phyloP scores from a whole-genome alignment of 2,329 filamentous ascomycete species.

The Apiospora rasikravindrae region DNA sequence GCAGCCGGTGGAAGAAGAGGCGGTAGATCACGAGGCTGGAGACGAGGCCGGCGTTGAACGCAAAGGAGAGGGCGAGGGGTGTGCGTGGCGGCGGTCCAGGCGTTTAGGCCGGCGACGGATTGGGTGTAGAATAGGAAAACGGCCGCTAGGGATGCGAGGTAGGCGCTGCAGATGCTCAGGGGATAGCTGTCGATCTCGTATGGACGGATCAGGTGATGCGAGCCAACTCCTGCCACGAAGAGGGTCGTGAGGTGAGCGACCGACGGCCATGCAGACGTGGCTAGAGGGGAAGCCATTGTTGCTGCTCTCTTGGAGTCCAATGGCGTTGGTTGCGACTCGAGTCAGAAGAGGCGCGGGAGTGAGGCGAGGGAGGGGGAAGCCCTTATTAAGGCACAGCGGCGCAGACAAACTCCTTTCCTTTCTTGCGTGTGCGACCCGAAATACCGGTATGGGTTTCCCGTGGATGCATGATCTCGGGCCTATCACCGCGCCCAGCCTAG shows the following conservation, averaged over 20 bases:
- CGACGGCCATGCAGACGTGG: neutral
- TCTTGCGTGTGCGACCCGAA: neutral
- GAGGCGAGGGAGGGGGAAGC: no score
- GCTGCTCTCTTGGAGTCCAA: neutral
- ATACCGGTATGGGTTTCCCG: neutral
- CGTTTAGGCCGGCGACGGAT: neutral
- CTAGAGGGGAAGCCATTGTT: neutral
- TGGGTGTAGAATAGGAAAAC: neutral
- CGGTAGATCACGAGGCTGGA: slow-evolving; percentile 15
- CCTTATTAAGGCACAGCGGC: neutral
- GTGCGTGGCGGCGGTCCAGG: neutral
- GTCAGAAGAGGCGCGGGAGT: neutral
- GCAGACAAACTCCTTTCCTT: neutral
- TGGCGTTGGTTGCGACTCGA: no score
- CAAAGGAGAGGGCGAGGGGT: neutral
- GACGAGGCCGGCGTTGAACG: neutral
- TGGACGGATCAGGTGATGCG: slow-evolving; percentile 4
- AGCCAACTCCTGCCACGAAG: neutral
- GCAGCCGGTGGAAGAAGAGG: slow-evolving; percentile 24
- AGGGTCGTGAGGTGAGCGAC: neutral
- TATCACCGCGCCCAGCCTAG: neutral
- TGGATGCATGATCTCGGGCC: neutral
- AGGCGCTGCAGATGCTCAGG: neutral
- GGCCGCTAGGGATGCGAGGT: neutral
- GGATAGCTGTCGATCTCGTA: slow-evolving; percentile 9